Evolutionary conservation across 148 eudicot species (phyloP), one percentile per base, ranked within the genome.

Genomic region (Nepenthes mirabilis): DNA sequence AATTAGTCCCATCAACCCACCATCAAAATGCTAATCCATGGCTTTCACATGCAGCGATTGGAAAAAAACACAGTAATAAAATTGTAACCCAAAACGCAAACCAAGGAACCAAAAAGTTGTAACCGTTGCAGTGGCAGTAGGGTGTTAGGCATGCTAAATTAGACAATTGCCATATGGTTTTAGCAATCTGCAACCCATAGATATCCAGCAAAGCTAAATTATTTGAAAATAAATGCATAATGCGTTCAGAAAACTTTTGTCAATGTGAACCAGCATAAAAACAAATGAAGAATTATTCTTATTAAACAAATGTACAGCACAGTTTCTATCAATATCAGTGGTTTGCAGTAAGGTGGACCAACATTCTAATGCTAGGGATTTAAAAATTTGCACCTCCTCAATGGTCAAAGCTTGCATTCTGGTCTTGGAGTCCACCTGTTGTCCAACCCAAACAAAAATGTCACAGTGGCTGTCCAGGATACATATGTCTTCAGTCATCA

Each of bases 371-470:
- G 36, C 54, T 51, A 47, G 33, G 52, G 34, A 14, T 37, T 47
- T 33, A 52, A 62, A 10, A 59, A 13, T 50, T 58, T 58, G 32
- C 86, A 90, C 97, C 97, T 87, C 91, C 36, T 87, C 95, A 14
- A 84, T 79, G 45, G 60, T 71, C 71, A 87, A 75, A 72, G 95
- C 83, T 68, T 82, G 80, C 72, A 59, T 52, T 77, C 70, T 84
- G 64, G 63, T 74, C 83, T 84, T 90, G 60, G 88, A 58, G 50
- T 90, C 95, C 58, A 87, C 91, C 67, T 82, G 76, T 64, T 80
- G 87, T 61, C 99, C 99, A 49, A 94, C 91, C 99, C 99, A 94
- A 40, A 94, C 85, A 70, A 77, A 94, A 36, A 94, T 69, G 65
- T 82, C 91, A 23, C 87, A 73, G 66, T 77, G 91, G 69, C 87